phyloP scores from a whole-genome alignment of 1,284 basidiomycete species.

The Earliella scabrosa region DNA sequence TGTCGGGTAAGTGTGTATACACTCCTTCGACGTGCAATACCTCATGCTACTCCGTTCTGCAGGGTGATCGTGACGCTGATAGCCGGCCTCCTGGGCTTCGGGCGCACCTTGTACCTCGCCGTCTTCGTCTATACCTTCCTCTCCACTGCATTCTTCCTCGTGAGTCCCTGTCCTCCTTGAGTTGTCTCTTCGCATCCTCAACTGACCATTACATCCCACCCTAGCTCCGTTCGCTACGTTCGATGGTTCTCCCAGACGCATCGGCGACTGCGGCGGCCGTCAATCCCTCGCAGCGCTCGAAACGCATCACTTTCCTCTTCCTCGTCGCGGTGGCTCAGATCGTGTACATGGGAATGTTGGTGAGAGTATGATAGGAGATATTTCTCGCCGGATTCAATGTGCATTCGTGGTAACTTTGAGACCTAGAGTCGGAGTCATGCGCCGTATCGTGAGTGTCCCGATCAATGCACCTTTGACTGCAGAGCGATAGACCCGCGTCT shows the following conservation, averaged over 20 bases:
- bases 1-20: constrained; percentile 68
- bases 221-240: constrained; percentile 89
- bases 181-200: neutral
- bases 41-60: neutral
- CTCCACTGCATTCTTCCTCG: constrained; percentile 94
- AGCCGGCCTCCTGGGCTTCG: constrained; percentile 62
- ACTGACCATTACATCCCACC: neutral
- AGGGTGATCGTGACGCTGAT: constrained; percentile 78
- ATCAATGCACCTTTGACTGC: too few species aligned
- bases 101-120: constrained; percentile 67
- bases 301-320: constrained; percentile 88
- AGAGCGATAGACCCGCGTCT: too few species aligned
- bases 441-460: too few species aligned
- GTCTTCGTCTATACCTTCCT: constrained; percentile 86
- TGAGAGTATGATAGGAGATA: constrained; percentile 60
- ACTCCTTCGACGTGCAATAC: neutral
- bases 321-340: constrained; percentile 79
- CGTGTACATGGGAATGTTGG: constrained; percentile 80
- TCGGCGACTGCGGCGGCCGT: constrained; percentile 63
- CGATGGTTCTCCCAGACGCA: constrained; percentile 81
- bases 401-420: too few species aligned
- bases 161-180: constrained; percentile 47
- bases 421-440: too few species aligned
- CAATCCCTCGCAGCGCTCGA: constrained; percentile 73
- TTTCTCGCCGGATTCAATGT: too few species aligned